Base-by-base conservation (phyloP, 2,329 filamentous ascomycete genomes). In the Talaromyces verruculosus region DNA sequence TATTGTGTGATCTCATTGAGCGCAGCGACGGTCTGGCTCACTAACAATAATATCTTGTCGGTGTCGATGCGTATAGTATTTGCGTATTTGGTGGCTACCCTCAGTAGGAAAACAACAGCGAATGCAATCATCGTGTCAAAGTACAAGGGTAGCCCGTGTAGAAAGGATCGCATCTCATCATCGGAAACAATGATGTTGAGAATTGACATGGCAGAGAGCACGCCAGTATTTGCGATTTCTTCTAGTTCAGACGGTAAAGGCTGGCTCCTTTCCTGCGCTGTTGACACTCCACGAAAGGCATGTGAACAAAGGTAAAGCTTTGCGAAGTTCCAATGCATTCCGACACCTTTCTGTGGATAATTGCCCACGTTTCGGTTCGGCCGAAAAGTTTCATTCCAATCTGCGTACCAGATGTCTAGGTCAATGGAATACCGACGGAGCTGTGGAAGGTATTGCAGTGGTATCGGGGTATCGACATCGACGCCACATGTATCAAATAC, bases 281-380 rank as follows among this genome's bases (percentile, higher is more conserved):
- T 61, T 5, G 65, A 65, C 0, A 67, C 55, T 5, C 80, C 78
- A 8, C 80, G 76, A 28, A 83, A 75, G 17, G 79, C 79, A 64
- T 82, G 79, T 0, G 81, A 82, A 58, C 79, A 79, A 5, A 83
- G 73, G 57, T 83, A 79, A 3, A 84, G 72, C 64, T 81, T 78
- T 8, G 80, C 81, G 70, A 82, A 83, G 64, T 83, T 75, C 62
- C 78, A 81, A 68, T 83, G 79, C 41, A 83, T 72, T 5, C 73
- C 73, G 8, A 82, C 80, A 2, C 81, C 81, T 68, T 82, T 82
- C 33, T 75, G 72, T 0, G 81, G 81, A 68, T 81, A 83, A 19
- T 78, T 75, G 7, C 78, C 76, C 4, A 83, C 75, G 55, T 79
- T 74, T 35, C 73, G 71, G 64, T 80, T 78, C 4, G 75, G 74